Evolutionary conservation across 139 green algal genomes (phyloP), one percentile per base, ranked within the genome.

Genomic region (Micractinium conductrix): DNA sequence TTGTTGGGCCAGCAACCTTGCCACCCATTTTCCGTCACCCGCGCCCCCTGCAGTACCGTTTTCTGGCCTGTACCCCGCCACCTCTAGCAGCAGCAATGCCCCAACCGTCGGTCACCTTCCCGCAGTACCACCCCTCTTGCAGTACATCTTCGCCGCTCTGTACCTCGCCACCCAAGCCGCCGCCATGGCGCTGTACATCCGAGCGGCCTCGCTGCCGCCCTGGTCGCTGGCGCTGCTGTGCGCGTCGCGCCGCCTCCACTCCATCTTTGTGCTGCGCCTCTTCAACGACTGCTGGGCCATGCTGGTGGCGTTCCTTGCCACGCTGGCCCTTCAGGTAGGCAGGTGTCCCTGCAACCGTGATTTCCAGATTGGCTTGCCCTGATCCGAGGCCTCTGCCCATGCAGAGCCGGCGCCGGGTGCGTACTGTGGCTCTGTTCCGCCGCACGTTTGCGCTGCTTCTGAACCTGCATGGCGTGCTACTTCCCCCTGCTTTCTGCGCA

Each of bases 211-310:
- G 16, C 86, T 97, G 22, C 95, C 95, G 40, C 93, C 95, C 5
- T 96, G 92, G 91, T 78, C 84, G 35, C 79, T 97, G 69, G 50
- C 68, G 16, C 83, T 98, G 75, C 91, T 98, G 80, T 92, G 83
- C 67, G 82, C 94, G 4, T 97, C 94, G 28, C 96, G 96, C 85
- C 86, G 95, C 26, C 22, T 98, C 40, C 95, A 98, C 85, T 95
- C 90, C 58, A 96, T 98, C 71, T 98, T 91, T 81, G 28, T 98
- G 3, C 92, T 98, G 44, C 90, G 95, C 50, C 88, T 97, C 45
- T 98, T 98, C 91, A 98, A 98, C 74, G 95, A 98, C 88, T 91
- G 94, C 87, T 79, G 95, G 50, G 90, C 93, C 37, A 93, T 95
- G 92, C 69, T 92, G 37, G 50, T 96, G 35, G 88, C 91, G 6